These are phyloP conservation scores for Alternaria postmessia DNA, from an alignment of 2,329 filamentous ascomycete species.

Conservation along the genomic window DNA sequence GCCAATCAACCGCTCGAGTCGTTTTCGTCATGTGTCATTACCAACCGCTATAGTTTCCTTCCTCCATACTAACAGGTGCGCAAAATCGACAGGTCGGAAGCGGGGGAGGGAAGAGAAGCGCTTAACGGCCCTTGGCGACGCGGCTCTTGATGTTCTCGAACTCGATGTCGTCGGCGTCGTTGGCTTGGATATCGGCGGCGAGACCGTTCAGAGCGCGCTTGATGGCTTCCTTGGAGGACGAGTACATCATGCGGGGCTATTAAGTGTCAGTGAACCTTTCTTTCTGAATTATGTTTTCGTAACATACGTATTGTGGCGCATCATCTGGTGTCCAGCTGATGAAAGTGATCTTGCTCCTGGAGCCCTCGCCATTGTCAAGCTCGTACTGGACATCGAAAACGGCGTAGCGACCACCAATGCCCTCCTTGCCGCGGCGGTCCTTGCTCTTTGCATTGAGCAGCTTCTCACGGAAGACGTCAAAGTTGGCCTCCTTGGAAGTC, in stretches of 20 bases:
- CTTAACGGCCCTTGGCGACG: constrained; percentile 61
- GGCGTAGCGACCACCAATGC: constrained; percentile 77
- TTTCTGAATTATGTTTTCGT: background rate
- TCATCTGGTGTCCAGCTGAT: constrained; percentile 62
- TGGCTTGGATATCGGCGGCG: constrained; percentile 81
- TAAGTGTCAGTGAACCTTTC: constrained; percentile 18
- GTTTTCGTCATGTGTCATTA: constrained; percentile 28
- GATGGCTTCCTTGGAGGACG: constrained; percentile 85
- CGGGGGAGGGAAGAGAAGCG: constrained; percentile 4
- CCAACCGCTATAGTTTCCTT: constrained; percentile 23
- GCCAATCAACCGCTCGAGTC: constrained; percentile 18
- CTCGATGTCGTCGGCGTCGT: constrained; percentile 84
- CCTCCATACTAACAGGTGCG: constrained; percentile 25
- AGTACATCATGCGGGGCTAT: constrained; percentile 89
- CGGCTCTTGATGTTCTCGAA: constrained; percentile 70
- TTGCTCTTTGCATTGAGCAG: constrained; percentile 77
- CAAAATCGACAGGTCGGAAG: constrained; percentile 25
- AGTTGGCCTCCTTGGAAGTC: constrained; percentile 71
- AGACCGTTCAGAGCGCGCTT: constrained; percentile 81
- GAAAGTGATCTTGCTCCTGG: constrained; percentile 63
- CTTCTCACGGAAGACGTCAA: constrained; percentile 77
- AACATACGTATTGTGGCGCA: constrained; percentile 76
- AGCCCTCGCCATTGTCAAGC: constrained; percentile 74
- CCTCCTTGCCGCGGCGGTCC: constrained; percentile 67
- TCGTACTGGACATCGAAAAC: constrained; percentile 86